Evolutionary conservation across 345 rosid species (phyloP).

Genomic region (Populus davidiana): DNA sequence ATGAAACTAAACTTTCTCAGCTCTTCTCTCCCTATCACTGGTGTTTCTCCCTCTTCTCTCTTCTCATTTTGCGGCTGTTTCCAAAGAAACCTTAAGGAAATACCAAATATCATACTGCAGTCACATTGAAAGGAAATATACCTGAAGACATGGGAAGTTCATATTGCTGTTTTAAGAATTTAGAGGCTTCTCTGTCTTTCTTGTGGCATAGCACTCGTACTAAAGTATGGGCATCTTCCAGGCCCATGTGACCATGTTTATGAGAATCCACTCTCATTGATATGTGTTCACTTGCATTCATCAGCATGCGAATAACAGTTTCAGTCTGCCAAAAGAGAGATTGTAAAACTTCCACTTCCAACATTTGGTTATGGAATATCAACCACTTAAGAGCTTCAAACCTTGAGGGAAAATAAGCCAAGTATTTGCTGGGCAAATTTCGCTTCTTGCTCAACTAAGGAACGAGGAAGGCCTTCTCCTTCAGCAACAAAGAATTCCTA

Average conservation of each 20-base stretch:
- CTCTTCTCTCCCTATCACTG: too few species aligned
- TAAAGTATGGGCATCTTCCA: conserved; percentile 72
- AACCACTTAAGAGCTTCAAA: conserved; percentile 19
- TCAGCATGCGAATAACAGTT: conserved; percentile 68
- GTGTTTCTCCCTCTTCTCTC: too few species aligned
- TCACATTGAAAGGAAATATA: conserved; percentile 22
- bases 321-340: conserved; percentile 55
- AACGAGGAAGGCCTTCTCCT: conserved; percentile 92
- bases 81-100: neutral
- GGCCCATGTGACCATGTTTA: conserved; percentile 32
- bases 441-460: conserved; percentile 83
- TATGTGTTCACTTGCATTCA: conserved; percentile 79
- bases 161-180: conserved; percentile 73
- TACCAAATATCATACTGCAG: neutral
- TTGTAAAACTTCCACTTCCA: conserved; percentile 10
- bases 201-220: conserved; percentile 92
- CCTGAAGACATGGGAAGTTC: conserved; percentile 97
- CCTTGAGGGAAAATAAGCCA: conserved; percentile 72
- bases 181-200: conserved; percentile 84
- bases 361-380: neutral
- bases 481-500: conserved; percentile 92
- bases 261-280: conserved; percentile 58
- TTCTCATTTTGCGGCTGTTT: too few species aligned
- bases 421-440: conserved; percentile 69
- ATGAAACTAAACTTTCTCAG: too few species aligned